Evolutionary conservation across 176 grass and related monocot genomes (phyloP), one percentile per base, ranked within the genome.

Genomic region (Saccharum spontaneum): DNA sequence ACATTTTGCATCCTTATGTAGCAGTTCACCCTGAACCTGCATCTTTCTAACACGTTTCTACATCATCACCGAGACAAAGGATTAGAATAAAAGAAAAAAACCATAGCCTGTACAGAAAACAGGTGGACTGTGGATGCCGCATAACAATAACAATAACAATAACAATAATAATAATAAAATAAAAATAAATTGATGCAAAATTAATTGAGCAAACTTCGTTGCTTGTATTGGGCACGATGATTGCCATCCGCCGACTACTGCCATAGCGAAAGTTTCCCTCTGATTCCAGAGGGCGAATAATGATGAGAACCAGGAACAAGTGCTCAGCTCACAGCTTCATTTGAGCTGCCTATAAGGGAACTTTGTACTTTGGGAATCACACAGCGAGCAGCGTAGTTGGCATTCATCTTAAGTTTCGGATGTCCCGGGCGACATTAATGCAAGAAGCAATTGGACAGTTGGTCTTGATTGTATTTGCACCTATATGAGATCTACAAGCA

Each of bases 401-500:
- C 7, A 45, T 17, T 90, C 68, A 87, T 63, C 37, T 45, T 59
- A 77, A 30, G 80, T 88, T 81, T 40, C 90, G 44, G 71, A 85
- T 91, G n/a, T 55, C 85, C 8, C 33, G 45, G 48, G 90, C 93
- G 1, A 86, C 30, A 54, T 59, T n/a, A 5, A 98, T 84, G 69
- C 97, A 95, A 28, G 81, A 76, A 13, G 63, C 69, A 46, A 94
- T 95, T 18, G 91, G 81, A 75, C 91, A 91, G 62, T 94, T 95
- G 45, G 93, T 92, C 88, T 98, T 98, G 78, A 98, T 86, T 70
- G 86, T 86, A 72, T 92, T 98, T 55, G 87, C 61, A 31, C 75
- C 89, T 75, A 98, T 91, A 76, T 98, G 97, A 22, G 97, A 98
- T 59, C 97, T 88, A 72, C 77, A 90, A 79, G 91, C 88, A 63